Conservation (phyloP, 1,139 yeast species). For the Eremothecium cymbalariae region DNA sequence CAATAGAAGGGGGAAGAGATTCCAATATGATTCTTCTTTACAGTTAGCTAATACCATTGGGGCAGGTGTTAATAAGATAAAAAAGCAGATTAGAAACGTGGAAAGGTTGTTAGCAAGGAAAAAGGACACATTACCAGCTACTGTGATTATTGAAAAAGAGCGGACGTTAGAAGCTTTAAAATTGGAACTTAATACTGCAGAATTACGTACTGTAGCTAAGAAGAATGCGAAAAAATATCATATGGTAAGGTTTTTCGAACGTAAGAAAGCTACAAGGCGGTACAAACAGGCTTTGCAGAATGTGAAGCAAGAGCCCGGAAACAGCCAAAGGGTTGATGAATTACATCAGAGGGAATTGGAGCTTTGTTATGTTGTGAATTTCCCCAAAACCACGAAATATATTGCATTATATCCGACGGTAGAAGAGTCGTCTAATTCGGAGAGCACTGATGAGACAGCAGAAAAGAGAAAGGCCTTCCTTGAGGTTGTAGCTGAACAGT, state of each 20-base stretch:
- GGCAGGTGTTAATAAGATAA: slow-evolving; percentile 44
- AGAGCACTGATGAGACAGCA: slow-evolving; percentile 36
- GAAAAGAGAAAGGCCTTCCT: slow-evolving; percentile 43
- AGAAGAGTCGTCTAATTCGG: slow-evolving; percentile 12
- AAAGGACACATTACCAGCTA: slow-evolving; percentile 61
- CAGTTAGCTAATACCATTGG: slow-evolving; percentile 32
- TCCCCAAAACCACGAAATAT: slow-evolving; percentile 75
- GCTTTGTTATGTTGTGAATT: slow-evolving; percentile 65
- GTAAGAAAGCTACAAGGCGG: slow-evolving; percentile 73
- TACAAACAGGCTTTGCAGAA: slow-evolving; percentile 56
- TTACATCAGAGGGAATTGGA: slow-evolving; percentile 59
- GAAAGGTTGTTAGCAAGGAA: slow-evolving; percentile 52
- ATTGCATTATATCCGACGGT: slow-evolving; percentile 60
- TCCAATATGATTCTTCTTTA: slow-evolving; percentile 21
- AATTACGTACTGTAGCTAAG: slow-evolving; percentile 43
- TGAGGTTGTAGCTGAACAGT: slow-evolving; percentile 43
- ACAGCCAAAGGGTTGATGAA: slow-evolving; percentile 40
- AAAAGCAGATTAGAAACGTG: slow-evolving; percentile 81
- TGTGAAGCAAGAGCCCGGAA: slow-evolving; percentile 21
- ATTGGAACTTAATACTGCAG: slow-evolving; percentile 53
- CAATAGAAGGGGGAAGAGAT: slow-evolving; percentile 13
- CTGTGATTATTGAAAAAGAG: slow-evolving; percentile 71
- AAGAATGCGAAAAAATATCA: slow-evolving; percentile 73
- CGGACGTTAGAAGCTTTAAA: slow-evolving; percentile 72
- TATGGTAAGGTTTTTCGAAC: slow-evolving; percentile 88